Evolutionary conservation across 1,284 basidiomycete species (phyloP), one percentile per base, ranked within the genome.

Genomic region (Fomes fomentarius): DNA sequence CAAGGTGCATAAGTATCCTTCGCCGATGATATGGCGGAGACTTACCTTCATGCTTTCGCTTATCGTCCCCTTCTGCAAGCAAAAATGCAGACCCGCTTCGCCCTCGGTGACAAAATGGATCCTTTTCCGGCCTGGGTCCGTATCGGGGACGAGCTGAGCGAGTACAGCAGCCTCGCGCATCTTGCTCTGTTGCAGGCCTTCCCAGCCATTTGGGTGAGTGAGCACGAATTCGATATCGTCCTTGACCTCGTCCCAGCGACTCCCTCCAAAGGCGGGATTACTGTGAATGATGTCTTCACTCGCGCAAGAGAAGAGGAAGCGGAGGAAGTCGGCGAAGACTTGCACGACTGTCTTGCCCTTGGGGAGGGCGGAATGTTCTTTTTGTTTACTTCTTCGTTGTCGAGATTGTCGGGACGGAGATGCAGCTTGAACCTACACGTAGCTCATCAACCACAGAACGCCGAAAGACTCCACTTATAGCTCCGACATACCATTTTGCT

Each of bases 371-470:
- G 52, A 0, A 58, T 39, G 8, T 50, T 45, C 9, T 35, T 21
- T 2, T 42, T 37, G 19, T 47, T 52, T 25, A 58, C 30, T 31
- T 52, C 50, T 64, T 60, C 50, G 59, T 62, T 22, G 58, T 61
- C 33, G 66, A 66, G 50, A 63, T 63, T 14, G 35, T 51, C 22
- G 8, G 80, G 77, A 0, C 79, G 75, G 3, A 85, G 65, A 59
- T 83, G 75, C 0, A 85, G 65, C 62, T 85, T 85, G 71, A 83
- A 85, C 83, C 83, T 85, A 17, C 58, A 41, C 56, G 17, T 54
- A 82, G 82, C 81, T 84, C 64, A 80, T 76, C 0, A 78, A 74
- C 33, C 74, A 78, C 6, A 71, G 62, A 73, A 78, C 77, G 81
- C 77, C 4, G 82, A 83, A 30, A 84, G 81, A 64, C 83, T 84